Base-by-base conservation (phyloP, 2,329 filamentous ascomycete species). In the Arthrinium puccinioides region DNA sequence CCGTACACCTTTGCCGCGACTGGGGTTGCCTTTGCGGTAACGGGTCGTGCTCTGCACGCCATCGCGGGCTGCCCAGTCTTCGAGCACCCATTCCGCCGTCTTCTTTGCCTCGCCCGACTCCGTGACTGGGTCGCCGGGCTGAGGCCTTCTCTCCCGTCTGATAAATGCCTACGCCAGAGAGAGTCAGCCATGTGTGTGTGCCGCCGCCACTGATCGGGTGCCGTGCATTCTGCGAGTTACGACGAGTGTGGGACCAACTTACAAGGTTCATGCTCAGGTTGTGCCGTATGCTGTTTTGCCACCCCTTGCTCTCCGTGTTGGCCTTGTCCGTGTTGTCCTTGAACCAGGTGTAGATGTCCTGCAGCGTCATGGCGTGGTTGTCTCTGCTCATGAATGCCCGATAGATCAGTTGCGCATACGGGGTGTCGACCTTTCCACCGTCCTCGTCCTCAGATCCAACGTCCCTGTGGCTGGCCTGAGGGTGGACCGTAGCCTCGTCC, bases 231-330 rank as follows among this genome's bases (percentile, higher is more conserved):
- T n/a, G n/a, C n/a, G n/a, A n/a, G n/a, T n/a, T n/a, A n/a, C n/a
- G n/a, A n/a, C n/a, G n/a, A n/a, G n/a, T n/a, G n/a, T n/a, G n/a
- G n/a, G n/a, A n/a, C n/a, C n/a, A n/a, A 28, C 33, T 20, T 76
- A 96, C 90, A 43, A 74, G 73, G 51, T 97, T 97, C 89, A 97
- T 96, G 32, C 87, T 95, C 7, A 97, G 67, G 50, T 97, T 97
- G 59, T 97, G 90, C 3, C 90, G 78, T 46, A 97, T 94, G 56
- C 87, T 94, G 60, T 96, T 97, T 62, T 90, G 84, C 90, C 90
- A 97, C 9, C 89, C 90, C 49, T 80, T 83, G 10, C 61, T 65
- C 7, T 69, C 70, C 31, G 72, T 71, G 36, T 70, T 77, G 5
- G 76, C 78, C 59, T 92, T 95, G 47, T 76, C 74, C 3, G 88